Conservation (phyloP, 2,329 filamentous ascomycete species). For the Lasiodiplodia sp. region DNA sequence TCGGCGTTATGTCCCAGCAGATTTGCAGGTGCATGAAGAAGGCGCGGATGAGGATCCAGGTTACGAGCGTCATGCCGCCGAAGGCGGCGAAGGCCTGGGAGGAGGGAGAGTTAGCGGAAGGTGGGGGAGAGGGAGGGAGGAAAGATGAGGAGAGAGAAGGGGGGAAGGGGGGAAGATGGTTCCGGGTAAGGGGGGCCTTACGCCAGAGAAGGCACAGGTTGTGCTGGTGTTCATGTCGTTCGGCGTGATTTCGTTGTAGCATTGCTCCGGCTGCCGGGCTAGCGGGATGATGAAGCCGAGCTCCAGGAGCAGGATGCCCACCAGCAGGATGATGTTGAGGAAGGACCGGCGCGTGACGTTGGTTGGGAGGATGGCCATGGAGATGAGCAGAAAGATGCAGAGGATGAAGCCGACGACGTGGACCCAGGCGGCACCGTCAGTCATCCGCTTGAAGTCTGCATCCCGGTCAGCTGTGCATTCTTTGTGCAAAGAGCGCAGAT, state of each 20-base stretch:
- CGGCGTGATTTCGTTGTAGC: constrained; percentile 88
- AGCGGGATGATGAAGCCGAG: constrained; percentile 91
- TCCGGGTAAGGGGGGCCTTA: constrained; percentile 48
- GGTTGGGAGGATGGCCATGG: constrained; percentile 80
- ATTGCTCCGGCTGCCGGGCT: constrained; percentile 78
- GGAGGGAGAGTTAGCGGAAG: no score
- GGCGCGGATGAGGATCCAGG: constrained; percentile 75
- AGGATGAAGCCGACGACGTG: constrained; percentile 75
- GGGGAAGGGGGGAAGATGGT: constrained; percentile 41
- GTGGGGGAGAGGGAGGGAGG: no score
- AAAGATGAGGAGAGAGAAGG: constrained; percentile 68
- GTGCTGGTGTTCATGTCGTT: constrained; percentile 85
- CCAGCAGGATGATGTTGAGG: constrained; percentile 83
- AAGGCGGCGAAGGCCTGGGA: constrained; percentile 36
- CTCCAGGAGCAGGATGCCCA: constrained; percentile 82
- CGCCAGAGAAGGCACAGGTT: constrained; percentile 86
- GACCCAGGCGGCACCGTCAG: constrained; percentile 64
- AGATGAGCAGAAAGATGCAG: constrained; percentile 79
- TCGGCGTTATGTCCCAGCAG: constrained; percentile 93
- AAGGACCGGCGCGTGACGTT: constrained; percentile 94
- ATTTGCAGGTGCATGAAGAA: constrained; percentile 96
- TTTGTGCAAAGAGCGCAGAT: neutral
- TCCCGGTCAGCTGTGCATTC: neutral
- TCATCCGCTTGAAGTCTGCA: constrained; percentile 60
- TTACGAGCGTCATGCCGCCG: constrained; percentile 23